A percentile compares a stretch with the other conserved stretches of the same genome.
phyloP scores from a whole-genome alignment of 805 yeast genomes.

The Yarrowia alimentaria region DNA sequence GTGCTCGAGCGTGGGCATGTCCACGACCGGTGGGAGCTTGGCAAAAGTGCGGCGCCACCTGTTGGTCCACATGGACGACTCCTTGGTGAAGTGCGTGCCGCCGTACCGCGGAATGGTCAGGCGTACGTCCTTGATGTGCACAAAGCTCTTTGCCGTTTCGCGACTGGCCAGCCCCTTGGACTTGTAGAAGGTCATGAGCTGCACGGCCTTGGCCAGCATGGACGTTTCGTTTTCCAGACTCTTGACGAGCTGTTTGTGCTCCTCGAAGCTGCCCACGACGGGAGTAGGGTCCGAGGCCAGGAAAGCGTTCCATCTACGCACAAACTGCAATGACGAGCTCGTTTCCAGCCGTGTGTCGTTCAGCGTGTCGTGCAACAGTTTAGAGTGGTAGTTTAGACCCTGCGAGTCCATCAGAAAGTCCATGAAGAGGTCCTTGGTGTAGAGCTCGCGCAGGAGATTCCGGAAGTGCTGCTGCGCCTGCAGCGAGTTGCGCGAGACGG shows the following conservation, averaged over 20 bases:
- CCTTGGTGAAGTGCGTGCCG: not conserved
- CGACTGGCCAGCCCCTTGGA: not conserved
- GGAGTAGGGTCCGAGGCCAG: not conserved
- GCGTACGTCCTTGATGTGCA: not conserved
- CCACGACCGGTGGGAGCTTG: not conserved
- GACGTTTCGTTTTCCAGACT: not conserved
- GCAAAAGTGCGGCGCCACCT: not conserved
- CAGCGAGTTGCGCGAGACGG: not conserved
- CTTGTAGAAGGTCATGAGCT: conserved; percentile 1
- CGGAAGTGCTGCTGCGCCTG: not conserved
- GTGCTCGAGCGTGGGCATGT: conserved; percentile 4
- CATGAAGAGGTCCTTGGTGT: not conserved
- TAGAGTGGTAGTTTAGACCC: not conserved
- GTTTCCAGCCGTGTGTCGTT: not conserved
- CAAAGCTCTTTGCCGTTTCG: not conserved
- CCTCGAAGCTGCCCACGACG: not conserved
- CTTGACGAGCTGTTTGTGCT: not conserved
- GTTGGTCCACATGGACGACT: not conserved
- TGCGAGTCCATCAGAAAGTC: conserved; percentile 9
- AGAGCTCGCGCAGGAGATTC: not conserved
- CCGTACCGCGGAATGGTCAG: not conserved
- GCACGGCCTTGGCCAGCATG: not conserved
- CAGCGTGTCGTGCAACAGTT: not conserved
- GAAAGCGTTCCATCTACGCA: not conserved
- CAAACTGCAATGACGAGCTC: not conserved